phyloP scores from a whole-genome alignment of 176 grass and related monocot species.

The Carex cristatella region DNA sequence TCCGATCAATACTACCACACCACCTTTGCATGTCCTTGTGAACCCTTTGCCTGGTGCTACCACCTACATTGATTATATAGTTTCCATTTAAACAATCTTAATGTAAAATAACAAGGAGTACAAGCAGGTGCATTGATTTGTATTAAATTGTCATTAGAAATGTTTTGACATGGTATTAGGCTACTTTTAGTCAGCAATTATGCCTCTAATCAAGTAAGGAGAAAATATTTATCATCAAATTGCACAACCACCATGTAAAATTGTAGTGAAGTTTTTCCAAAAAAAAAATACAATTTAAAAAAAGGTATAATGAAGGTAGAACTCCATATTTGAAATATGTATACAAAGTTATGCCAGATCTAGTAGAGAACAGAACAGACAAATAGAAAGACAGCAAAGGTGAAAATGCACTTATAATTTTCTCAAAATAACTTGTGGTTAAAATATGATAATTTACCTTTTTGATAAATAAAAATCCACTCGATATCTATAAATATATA shows the following conservation, averaged over 20 bases:
- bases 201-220: neutral
- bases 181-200: neutral
- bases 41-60: conserved; percentile 71
- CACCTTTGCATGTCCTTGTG: conserved; percentile 89
- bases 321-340: neutral
- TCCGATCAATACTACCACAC: conserved; percentile 58
- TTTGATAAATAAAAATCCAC: neutral
- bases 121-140: neutral
- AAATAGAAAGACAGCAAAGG: neutral
- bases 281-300: neutral
- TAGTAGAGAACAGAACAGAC: neutral
- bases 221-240: neutral
- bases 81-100: neutral
- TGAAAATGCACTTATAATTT: neutral
- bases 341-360: neutral
- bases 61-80: conserved; percentile 19
- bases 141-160: neutral
- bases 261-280: neutral
- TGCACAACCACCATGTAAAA: conserved; percentile 9
- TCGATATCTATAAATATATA: neutral
- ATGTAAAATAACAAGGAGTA: neutral
- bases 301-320: neutral
- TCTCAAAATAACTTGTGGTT: neutral
- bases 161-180: neutral
- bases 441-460: neutral